phyloP scores from a whole-genome alignment of 768 basidiomycete species.

The Lyophyllum shimeji region DNA sequence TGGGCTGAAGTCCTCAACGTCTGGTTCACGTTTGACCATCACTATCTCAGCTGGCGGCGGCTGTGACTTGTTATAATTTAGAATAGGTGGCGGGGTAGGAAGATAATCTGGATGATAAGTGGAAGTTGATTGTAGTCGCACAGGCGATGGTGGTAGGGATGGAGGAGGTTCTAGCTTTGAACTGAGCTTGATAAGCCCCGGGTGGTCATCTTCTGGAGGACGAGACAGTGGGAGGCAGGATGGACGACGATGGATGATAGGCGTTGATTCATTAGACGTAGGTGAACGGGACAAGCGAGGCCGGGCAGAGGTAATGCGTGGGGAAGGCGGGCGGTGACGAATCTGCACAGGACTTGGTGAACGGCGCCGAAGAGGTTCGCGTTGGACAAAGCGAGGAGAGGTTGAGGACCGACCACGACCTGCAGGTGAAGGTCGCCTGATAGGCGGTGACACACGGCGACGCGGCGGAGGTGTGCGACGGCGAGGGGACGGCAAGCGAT shows the following conservation, averaged over 20 bases:
- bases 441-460: conserved; percentile 5
- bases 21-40: conserved; percentile 10
- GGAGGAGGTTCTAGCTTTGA: background rate
- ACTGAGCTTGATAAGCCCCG: background rate
- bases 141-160: background rate
- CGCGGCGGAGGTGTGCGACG: background rate
- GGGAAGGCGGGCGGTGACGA: background rate
- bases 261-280: background rate
- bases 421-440: background rate
- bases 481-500: background rate
- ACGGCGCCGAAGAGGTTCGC: background rate
- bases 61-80: background rate
- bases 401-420: background rate
- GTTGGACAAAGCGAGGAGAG: background rate
- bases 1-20: conserved; percentile 1
- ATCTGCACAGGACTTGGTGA: background rate
- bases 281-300: background rate
- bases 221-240: conserved; percentile 1
- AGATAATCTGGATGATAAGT: background rate
- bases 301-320: background rate
- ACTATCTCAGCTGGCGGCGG: background rate
- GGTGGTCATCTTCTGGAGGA: conserved; percentile 1
- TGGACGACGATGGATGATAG: background rate
- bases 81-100: background rate
- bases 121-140: background rate